Evolutionary conservation across 192 early-diverging fungal species (phyloP).

Genomic region (Tieghemiomyces parasiticus): DNA sequence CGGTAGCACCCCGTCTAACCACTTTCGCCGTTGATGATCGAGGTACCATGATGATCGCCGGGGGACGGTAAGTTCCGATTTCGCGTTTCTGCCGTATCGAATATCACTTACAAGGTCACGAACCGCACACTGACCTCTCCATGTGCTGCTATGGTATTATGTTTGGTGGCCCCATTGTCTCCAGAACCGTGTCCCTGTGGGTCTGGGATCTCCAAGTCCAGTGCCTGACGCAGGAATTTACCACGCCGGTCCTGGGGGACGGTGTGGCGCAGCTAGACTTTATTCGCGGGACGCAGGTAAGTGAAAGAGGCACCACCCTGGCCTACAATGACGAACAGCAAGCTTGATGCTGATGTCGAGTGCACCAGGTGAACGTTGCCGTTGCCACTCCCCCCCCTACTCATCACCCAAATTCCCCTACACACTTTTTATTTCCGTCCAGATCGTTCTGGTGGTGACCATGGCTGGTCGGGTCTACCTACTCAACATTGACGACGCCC

Average conservation of each 20-base stretch:
- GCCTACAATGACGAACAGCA: too few species aligned
- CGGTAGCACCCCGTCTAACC: neutral
- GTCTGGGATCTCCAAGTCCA: neutral
- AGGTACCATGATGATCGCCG: neutral
- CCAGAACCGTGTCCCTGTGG: slow-evolving; percentile 5
- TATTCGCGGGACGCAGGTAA: neutral
- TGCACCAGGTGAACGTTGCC: too few species aligned
- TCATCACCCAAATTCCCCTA: neutral
- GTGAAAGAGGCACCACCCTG: neutral
- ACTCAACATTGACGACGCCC: neutral
- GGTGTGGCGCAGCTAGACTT: slow-evolving; percentile 1
- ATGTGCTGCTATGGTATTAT: too few species aligned
- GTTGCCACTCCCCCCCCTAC: neutral
- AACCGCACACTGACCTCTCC: too few species aligned
- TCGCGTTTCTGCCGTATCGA: too few species aligned
- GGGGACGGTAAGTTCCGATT: neutral
- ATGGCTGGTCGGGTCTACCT: neutral
- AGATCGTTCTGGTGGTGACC: neutral
- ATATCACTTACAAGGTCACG: too few species aligned
- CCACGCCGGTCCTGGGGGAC: slow-evolving; percentile 6
- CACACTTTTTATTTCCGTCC: too few species aligned
- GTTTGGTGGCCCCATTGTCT: too few species aligned
- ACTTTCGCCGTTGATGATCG: neutral
- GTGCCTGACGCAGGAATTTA: neutral
- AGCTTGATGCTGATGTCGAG: neutral